Percentiles rank a stretch among this genome's conserved stretches.
phyloP scores from a whole-genome alignment of 345 rosid species.

The Limnanthes douglasii region DNA sequence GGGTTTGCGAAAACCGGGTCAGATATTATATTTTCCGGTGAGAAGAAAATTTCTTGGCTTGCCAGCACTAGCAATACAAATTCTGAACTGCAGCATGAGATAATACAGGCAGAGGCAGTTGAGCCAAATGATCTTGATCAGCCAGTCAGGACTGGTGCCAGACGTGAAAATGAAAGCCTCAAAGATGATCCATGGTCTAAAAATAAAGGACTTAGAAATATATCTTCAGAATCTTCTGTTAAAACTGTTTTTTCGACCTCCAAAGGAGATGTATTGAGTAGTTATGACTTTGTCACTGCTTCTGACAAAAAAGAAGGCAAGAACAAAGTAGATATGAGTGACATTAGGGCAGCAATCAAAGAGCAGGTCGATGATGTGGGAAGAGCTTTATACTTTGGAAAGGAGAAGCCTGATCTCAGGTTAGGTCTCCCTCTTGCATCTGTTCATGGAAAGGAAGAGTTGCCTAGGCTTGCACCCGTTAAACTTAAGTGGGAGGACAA shows the following conservation, averaged over 20 bases:
- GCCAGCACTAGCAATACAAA: conserved; percentile 37
- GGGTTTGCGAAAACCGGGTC: conserved; percentile 35
- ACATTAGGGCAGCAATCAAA: conserved; percentile 46
- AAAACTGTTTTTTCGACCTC: conserved; percentile 58
- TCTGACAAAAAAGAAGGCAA: conserved; percentile 58
- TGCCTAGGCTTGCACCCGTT: conserved; percentile 93
- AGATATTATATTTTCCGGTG: conserved; percentile 37
- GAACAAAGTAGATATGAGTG: conserved; percentile 32
- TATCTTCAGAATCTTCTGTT: conserved; percentile 45
- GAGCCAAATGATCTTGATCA: conserved; percentile 34
- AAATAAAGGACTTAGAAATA: conserved; percentile 24
- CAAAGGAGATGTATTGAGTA: conserved; percentile 37
- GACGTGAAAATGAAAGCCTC: conserved; percentile 17
- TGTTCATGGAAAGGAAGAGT: conserved; percentile 66
- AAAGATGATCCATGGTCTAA: conserved; percentile 31
- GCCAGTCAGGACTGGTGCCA: conserved; percentile 16
- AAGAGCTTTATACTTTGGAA: conserved; percentile 58
- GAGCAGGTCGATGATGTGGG: conserved; percentile 92
- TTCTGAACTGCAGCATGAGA: conserved; percentile 21
- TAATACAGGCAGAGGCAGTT: conserved; percentile 10
- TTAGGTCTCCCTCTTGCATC: conserved; percentile 36
- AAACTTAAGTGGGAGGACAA: conserved; percentile 91
- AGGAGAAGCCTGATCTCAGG: conserved; percentile 29
- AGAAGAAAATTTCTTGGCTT: conserved; percentile 36
- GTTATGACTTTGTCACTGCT: conserved; percentile 20